A percentile compares a stretch with the other conserved stretches of the same genome.
Evolutionary conservation across 2,329 filamentous ascomycete species (phyloP).

Genomic region (Teratosphaeria zuluensis): DNA sequence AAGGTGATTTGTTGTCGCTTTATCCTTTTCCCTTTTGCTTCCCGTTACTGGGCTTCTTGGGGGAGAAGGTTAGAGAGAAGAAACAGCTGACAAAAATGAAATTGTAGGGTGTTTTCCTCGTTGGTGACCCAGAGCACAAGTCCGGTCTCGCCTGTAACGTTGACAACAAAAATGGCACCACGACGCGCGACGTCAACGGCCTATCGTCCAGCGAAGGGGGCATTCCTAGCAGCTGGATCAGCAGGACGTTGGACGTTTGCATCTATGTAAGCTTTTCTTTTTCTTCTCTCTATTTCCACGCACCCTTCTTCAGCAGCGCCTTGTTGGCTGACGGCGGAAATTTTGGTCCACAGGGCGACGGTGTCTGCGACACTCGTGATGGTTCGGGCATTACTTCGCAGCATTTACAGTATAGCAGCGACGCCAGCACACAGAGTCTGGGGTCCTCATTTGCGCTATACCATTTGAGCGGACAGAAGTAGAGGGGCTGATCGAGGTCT

Average conservation of each 20-base stretch:
- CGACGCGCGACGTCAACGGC: conserved; percentile 25
- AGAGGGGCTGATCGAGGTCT: neutral
- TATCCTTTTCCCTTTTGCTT: no score
- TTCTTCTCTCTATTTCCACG: no score
- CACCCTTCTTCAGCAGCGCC: no score
- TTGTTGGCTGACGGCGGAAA: neutral
- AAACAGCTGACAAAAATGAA: neutral
- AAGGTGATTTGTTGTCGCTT: conserved; percentile 10
- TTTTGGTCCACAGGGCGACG: conserved; percentile 21
- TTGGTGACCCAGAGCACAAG: conserved; percentile 27
- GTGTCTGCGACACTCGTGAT: conserved; percentile 27
- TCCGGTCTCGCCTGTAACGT: conserved; percentile 27
- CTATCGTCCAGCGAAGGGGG: conserved; percentile 8
- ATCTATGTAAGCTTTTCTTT: conserved; percentile 18
- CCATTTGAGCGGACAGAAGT: neutral
- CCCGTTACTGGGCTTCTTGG: neutral
- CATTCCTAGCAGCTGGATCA: conserved; percentile 25
- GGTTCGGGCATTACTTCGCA: conserved; percentile 22
- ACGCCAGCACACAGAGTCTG: conserved; percentile 22
- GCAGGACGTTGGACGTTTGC: conserved; percentile 30
- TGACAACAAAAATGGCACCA: conserved; percentile 25
- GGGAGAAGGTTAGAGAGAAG: neutral
- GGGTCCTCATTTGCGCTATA: conserved; percentile 15
- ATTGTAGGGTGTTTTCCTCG: conserved; percentile 23
- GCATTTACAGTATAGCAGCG: conserved; percentile 22